Base-by-base conservation (phyloP, 345 rosid genomes). In the Raphanus sativus region DNA sequence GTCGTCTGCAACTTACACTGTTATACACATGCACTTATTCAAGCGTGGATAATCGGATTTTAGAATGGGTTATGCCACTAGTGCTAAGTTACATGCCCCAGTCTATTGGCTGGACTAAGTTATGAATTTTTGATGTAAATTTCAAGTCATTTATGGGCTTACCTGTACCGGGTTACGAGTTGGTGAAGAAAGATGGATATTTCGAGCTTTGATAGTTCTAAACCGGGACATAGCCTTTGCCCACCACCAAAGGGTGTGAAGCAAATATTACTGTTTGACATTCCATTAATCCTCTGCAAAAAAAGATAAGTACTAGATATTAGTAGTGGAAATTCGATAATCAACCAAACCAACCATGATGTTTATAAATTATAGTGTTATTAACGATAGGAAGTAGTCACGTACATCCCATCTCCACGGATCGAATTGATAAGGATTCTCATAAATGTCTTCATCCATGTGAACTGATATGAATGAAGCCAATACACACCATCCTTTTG, bases 351-450 rank as follows among this genome's bases (percentile, higher is more conserved):
- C 6, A 62, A 7, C 17, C 16, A 62, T 3, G 69, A 26, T 16
- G 38, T 25, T 5, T 9, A 40, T 6, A 33, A 60, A 16, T 29
- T 16, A 0, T 29, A 29, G 13, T 6, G 24, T 13, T 56, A 60
- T 11, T 40, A 24, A 66, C 6, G 10, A 36, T 63, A 65, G 8
- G 33, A 32, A 62, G 52, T 11, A 26, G 73, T 54, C 15, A 75
- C 79, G 74, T 86, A 89, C 97, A 88, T 89, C 94, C 99, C 99
- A 95, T 91, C 99, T 87, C 97, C 94, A 91, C 17, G 99, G 99
- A 83, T 92, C 84, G 81, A 95, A 95, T 25, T 75, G 70, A 73
- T 83, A 91, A 11, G 99, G 98, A 61, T 92, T 84, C 58, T 88
- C 86, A 73, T 89, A 95, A 67, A 70, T 86, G 65, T 89, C 88